These are phyloP conservation scores for Saccharomycopsis sp. DNA, from an alignment of 805 yeast species.

Conservation along the genomic window DNA sequence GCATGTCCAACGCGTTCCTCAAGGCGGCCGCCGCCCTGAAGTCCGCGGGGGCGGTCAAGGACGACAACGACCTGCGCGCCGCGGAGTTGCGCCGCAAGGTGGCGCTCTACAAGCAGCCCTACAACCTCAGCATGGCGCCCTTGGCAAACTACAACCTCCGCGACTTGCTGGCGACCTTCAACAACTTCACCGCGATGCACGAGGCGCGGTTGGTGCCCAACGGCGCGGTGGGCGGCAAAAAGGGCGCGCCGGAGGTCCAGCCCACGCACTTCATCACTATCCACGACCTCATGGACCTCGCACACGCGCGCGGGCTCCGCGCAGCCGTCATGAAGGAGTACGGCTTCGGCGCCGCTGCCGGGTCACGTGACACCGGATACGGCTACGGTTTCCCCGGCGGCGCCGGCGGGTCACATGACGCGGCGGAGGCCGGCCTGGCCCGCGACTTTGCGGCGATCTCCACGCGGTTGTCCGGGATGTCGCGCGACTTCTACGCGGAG, in stretches of 20 bases:
- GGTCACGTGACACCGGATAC: too few species aligned
- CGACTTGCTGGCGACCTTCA: constrained; percentile 15
- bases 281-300: constrained; percentile 16
- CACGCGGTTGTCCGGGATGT: constrained; percentile 72
- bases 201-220: constrained; percentile 15
- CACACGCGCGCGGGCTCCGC: constrained; percentile 11
- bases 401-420: not conserved
- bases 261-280: constrained; percentile 18
- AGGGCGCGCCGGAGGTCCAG: not conserved
- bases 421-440: constrained; percentile 9
- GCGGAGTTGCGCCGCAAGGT: constrained; percentile 15
- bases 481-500: constrained; percentile 51
- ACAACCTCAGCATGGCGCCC: constrained; percentile 14
- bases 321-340: constrained; percentile 11
- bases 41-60: too few species aligned
- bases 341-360: too few species aligned
- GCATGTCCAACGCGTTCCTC: not conserved
- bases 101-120: constrained; percentile 12
- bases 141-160: constrained; percentile 13
- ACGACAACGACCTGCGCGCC: constrained; percentile 8
- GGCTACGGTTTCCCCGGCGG: too few species aligned
- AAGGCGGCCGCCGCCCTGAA: too few species aligned
- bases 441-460: constrained; percentile 13
- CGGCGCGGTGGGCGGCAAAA: not conserved
- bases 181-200: constrained; percentile 19